Base-by-base conservation (phyloP, 345 rosid genomes). In the Crucihimalaya himalaica region DNA sequence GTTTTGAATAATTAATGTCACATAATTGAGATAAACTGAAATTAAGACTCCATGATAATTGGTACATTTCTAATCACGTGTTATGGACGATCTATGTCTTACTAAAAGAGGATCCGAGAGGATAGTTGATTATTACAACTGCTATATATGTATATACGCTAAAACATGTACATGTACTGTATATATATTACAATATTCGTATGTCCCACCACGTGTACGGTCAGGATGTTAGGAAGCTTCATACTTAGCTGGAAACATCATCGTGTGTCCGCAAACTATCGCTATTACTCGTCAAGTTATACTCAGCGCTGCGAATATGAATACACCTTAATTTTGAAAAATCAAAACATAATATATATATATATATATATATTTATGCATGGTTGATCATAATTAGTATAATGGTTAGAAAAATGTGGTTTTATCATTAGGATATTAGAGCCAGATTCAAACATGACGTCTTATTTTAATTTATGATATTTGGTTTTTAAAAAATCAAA, bases 151-250 rank as follows among this genome's bases (percentile, higher is more conserved):
- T 13, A 68, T 34, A 50, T 58, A 76, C 34, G 34, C 43, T 31
- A 48, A 63, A 34, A 69, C 66, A 74, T 60, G 73, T 66, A 54
- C 28, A 25, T 51, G n/a, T n/a, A n/a, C n/a, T 60, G 73, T 23
- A 68, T 4, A n/a, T 52, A 69, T 5, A 10, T 18, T 52, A 39
- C 23, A 27, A 4, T 62, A 11, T 46, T 52, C 57, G 15, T 9
- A 46, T 57, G 82, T 73, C 77, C 84, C 65, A 80, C 83, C 88
- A 86, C 91, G 88, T 87, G 88, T 84, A 87, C 87, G 87, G 72
- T 31, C 56, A 28, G 1, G 78, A 83, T 64, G 76, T 12, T 28
- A 47, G 59, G 66, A 62, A 60, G 9, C 46, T 56, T 64, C 21
- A 56, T 47, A 39, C 66, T 46, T 70, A 62, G 80, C 80, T 70